phyloP scores from a whole-genome alignment of 140 eudicot species.

The Flaveria floridana region DNA sequence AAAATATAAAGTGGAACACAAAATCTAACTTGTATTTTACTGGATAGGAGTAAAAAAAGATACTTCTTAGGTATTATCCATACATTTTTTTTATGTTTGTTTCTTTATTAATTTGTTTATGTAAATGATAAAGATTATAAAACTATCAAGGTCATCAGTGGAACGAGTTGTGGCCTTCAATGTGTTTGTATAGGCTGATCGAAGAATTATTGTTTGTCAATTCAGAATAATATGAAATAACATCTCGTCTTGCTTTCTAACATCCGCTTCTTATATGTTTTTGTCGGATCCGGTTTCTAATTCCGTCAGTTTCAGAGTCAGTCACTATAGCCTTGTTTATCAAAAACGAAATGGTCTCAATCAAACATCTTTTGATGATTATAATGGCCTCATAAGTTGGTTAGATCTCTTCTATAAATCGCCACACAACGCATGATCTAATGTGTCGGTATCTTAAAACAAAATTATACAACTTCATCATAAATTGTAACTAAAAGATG shows the following conservation, averaged over 20 bases:
- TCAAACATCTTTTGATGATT: constrained; percentile 15
- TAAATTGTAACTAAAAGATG: background rate
- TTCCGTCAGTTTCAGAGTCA: background rate
- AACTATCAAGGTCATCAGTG: background rate
- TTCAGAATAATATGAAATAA: background rate
- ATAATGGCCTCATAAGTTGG: constrained; percentile 5
- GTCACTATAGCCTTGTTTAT: background rate
- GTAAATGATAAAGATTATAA: background rate
- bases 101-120: background rate
- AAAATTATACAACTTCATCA: background rate
- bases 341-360: background rate
- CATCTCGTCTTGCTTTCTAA: background rate
- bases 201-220: background rate
- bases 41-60: constrained; percentile 3
- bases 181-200: constrained; percentile 16
- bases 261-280: background rate
- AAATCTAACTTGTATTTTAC: background rate
- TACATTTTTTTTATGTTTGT: background rate
- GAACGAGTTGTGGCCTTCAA: background rate
- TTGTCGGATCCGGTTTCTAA: constrained; percentile 9
- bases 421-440: background rate
- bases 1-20: background rate
- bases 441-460: constrained; percentile 16
- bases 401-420: background rate
- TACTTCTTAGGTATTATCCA: background rate